Conservation (phyloP, 257 asterid genomes). For the Nicotiana knightiana region DNA sequence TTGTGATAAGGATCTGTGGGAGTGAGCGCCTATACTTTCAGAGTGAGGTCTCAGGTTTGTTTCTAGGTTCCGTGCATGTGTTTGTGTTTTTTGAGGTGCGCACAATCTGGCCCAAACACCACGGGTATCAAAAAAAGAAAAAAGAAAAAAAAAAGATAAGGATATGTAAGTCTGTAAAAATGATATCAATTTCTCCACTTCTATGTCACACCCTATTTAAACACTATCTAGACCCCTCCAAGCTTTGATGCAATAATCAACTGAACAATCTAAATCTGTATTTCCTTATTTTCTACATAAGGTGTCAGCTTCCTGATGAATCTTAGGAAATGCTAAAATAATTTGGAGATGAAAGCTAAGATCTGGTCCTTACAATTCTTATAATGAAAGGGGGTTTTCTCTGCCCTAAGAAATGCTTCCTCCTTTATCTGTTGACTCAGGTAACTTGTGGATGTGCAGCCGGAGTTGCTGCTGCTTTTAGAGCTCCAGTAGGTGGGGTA, state of each 20-base stretch:
- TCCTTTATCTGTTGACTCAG: constrained; percentile 50
- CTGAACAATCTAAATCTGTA: neutral
- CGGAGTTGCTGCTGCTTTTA: constrained; percentile 99
- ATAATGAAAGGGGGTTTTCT: constrained; percentile 29
- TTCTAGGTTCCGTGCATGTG: too few species aligned
- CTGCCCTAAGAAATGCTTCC: constrained; percentile 31
- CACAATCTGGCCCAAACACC: too few species aligned
- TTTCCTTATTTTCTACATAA: neutral
- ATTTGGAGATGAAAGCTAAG: neutral
- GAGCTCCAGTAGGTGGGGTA: constrained; percentile 99
- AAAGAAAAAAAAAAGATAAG: too few species aligned
- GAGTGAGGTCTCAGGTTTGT: too few species aligned
- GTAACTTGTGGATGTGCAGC: constrained; percentile 99
- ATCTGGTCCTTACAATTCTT: constrained; percentile 6
- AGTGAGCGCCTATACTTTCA: neutral
- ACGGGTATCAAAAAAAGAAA: too few species aligned
- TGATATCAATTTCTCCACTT: neutral
- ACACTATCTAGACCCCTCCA: neutral
- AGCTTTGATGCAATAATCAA: neutral
- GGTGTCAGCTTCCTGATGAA: neutral
- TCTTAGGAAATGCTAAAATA: constrained; percentile 1
- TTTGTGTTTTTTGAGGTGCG: too few species aligned
- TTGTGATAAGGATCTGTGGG: neutral
- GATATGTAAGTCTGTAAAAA: neutral
- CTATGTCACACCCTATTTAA: neutral